Evolutionary conservation across 768 basidiomycete species (phyloP), one percentile per base, ranked within the genome.

Genomic region (Suillus spraguei): DNA sequence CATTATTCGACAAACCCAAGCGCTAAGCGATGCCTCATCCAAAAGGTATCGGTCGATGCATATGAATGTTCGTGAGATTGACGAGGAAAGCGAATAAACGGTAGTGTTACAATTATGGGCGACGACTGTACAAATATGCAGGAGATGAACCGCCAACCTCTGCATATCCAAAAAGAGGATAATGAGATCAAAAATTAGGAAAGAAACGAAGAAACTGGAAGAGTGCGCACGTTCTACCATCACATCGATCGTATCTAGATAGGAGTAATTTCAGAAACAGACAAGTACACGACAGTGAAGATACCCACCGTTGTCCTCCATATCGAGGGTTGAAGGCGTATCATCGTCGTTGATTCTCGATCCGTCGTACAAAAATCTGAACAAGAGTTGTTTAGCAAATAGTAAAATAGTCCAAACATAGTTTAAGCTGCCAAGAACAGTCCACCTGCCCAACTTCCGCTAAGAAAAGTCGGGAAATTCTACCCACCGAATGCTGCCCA

Each of bases 301-400:
- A 60, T 69, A 28, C 86, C 52, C 66, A 93, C 95, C 91, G 58
- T 90, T 89, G 66, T 93, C 91, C 68, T 97, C 93, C 91, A 97
- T 93, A 9, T 92, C 94, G 56, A 98, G 82, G 11, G 87, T 84
- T 9, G 80, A 69, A 1, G 95, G 96, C 32, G 95, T 97, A 69
- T 97, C 95, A 17, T 94, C 91, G 52, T 95, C 94, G 64, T 82
- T 82, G 82, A 97, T 93, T 73, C 95, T 85, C 61, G 76, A 71
- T 35, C 95, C 96, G 71, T 97, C 96, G 69, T 95, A 98, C 77
- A 97, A 79, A 78, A 97, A 94, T 67, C 95, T 97, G 46, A 41
- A n/a, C 41, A 56, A 66, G 59, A 9, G 35, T 50, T 8, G 32
- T 60, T 53, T 50, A 20, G 49, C 33, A 9, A 24, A 59, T 9